phyloP scores from a whole-genome alignment of 352 stramenopile species.

The Pythium folliculosum region DNA sequence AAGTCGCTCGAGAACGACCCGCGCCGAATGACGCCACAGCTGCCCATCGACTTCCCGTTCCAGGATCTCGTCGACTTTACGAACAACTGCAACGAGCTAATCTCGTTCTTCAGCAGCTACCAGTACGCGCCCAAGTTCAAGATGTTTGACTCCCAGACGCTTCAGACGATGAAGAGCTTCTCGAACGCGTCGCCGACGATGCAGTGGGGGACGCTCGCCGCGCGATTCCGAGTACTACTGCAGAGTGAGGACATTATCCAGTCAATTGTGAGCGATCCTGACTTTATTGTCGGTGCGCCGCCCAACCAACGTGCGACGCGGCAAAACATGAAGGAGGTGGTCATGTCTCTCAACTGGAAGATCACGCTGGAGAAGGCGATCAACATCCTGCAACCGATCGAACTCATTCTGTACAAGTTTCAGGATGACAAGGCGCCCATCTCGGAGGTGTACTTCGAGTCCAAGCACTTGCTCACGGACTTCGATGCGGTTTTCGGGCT shows the following conservation, averaged over 20 bases:
- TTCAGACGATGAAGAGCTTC: conserved; percentile 81
- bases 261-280: conserved; percentile 67
- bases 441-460: conserved; percentile 84
- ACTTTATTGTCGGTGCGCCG: conserved; percentile 51
- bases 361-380: conserved; percentile 80
- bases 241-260: conserved; percentile 75
- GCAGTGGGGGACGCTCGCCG: conserved; percentile 68
- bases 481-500: conserved; percentile 79
- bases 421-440: conserved; percentile 78
- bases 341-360: conserved; percentile 76
- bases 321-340: conserved; percentile 73
- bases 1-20: conserved; percentile 74
- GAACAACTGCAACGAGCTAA: conserved; percentile 68
- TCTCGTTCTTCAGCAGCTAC: conserved; percentile 83
- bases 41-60: conserved; percentile 79
- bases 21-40: conserved; percentile 57
- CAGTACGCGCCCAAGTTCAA: conserved; percentile 76
- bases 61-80: conserved; percentile 80
- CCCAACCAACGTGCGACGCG: conserved; percentile 54
- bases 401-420: conserved; percentile 85
- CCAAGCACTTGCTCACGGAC: conserved; percentile 73
- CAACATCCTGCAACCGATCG: conserved; percentile 75
- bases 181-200: conserved; percentile 59
- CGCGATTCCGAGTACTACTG: conserved; percentile 65
- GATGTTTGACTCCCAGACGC: conserved; percentile 68